Evolutionary conservation across 352 stramenopile genomes (phyloP), one percentile per base, ranked within the genome.

Genomic region (Blastocystis sp.): DNA sequence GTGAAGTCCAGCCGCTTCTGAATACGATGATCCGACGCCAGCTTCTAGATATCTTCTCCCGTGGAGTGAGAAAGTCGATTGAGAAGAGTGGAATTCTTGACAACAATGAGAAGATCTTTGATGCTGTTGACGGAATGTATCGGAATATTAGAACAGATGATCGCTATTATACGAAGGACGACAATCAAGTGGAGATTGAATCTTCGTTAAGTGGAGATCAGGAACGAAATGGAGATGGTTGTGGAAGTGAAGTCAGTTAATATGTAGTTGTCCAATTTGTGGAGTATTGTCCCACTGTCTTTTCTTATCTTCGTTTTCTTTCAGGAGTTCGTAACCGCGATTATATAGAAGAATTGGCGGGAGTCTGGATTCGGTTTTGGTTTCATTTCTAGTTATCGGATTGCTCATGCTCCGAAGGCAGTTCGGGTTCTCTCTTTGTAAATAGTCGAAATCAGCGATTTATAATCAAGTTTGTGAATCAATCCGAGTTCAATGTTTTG

Each of bases 381-480:
- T 1, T 1, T 15, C 13, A 84, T 48, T 11, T 33, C 4, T 66
- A 84, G 73, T 40, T 84, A 19, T 68, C 73, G 4, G 51, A 68
- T 40, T 84, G 73, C n/a, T 84, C 73, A 0, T 66, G n/a, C 1
- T 68, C 48, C 7, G 73, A 84, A 33, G 73, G 73, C 51, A 66
- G 44, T 53, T 84, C 73, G 19, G 73, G 73, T 44, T 27, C 73
- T 42, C 73, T 84, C 2, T 84, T 84, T 57, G 73, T 84, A 35
- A 58, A 60, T 33, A 69, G 22, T 35, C 57, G n/a, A 37, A 58
- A 37, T 7, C 51, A 84, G 5, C 44, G 54, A 6, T 84, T 84
- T 42, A 84, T 84, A 17, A 68, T 84, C 44, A 84, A 84, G 27
- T 84, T 84, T 44, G 73, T 84, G 27, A 84, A 84, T 35, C 51